Percentiles rank a stretch among this genome's conserved stretches.
phyloP scores from a whole-genome alignment of 78 protist species.

The Dictyostelium purpureum region DNA sequence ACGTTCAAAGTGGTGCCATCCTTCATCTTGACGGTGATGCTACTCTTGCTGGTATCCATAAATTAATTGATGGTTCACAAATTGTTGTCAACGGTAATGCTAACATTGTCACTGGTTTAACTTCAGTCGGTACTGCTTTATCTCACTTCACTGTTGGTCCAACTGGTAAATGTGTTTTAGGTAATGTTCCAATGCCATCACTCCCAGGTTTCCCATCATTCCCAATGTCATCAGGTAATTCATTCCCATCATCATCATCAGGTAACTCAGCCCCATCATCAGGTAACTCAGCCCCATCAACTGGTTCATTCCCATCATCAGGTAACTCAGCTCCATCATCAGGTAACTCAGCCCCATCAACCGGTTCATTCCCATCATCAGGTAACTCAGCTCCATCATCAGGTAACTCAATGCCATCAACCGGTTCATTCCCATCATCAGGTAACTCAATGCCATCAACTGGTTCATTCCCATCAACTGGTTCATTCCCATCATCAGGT shows the following conservation, averaged over 20 bases:
- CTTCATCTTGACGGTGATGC: conserved; percentile 35
- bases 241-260: background rate
- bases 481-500: background rate
- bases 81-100: conserved; percentile 21
- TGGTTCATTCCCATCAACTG: background rate
- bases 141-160: conserved; percentile 12
- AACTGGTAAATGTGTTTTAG: conserved; percentile 25
- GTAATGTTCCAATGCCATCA: conserved; percentile 9
- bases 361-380: conserved; percentile 1
- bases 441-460: background rate
- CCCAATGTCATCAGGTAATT: background rate
- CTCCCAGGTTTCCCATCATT: background rate
- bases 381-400: background rate
- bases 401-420: background rate
- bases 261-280: background rate
- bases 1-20: background rate
- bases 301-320: conserved; percentile 11
- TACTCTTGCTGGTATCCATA: background rate
- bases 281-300: background rate
- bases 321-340: too few species aligned
- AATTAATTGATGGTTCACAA: conserved; percentile 17
- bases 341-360: too few species aligned
- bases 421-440: background rate
- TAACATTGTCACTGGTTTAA: conserved; percentile 2
- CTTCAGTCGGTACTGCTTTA: background rate